Evolutionary conservation across 345 rosid genomes (phyloP).

Genomic region (Physaria fendleri): DNA sequence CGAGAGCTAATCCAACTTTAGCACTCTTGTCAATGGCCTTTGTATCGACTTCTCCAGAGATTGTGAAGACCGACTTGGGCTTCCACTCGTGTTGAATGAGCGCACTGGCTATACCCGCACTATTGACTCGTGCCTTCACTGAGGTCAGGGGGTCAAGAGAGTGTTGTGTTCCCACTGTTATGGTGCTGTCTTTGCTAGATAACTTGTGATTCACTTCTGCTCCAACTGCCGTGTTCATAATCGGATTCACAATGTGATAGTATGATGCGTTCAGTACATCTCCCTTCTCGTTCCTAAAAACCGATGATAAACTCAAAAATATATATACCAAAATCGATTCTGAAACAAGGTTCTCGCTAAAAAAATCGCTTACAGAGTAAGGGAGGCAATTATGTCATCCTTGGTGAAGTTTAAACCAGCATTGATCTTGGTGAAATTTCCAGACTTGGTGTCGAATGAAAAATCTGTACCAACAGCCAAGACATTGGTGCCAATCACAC

Average conservation of each 20-base stretch:
- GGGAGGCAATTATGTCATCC: constrained; percentile 61
- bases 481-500: constrained; percentile 60
- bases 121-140: constrained; percentile 75
- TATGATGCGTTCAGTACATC: constrained; percentile 62
- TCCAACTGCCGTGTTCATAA: constrained; percentile 63
- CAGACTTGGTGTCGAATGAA: constrained; percentile 71
- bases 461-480: constrained; percentile 71
- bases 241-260: constrained; percentile 61
- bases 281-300: constrained; percentile 71
- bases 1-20: constrained; percentile 79
- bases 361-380: constrained; percentile 55
- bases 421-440: constrained; percentile 69
- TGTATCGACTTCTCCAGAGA: constrained; percentile 87
- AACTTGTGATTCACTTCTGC: constrained; percentile 71
- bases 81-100: constrained; percentile 92
- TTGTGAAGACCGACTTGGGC: constrained; percentile 65
- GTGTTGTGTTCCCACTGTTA: constrained; percentile 77
- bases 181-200: constrained; percentile 65
- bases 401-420: constrained; percentile 70
- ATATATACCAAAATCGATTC: not conserved
- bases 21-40: constrained; percentile 77
- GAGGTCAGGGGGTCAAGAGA: constrained; percentile 63
- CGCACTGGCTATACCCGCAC: constrained; percentile 59
- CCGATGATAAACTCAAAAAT: not conserved
- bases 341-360: not conserved